A percentile compares a stretch with the other conserved stretches of the same genome.
Conservation (phyloP, 2,329 filamentous ascomycete species). For the Juglanconis sp. region DNA sequence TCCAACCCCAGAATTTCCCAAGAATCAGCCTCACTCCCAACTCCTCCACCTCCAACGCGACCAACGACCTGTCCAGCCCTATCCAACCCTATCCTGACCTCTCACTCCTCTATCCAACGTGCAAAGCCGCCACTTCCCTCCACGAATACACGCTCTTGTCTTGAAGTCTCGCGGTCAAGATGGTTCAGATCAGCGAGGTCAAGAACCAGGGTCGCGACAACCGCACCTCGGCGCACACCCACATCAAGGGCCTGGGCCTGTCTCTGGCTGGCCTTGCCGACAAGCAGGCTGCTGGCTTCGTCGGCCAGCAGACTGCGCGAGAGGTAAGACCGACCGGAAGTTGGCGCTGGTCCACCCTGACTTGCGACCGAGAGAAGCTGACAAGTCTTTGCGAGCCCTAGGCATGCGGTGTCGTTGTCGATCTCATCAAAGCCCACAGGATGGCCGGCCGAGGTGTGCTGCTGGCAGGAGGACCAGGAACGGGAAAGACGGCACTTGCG, state of each 20-base stretch:
- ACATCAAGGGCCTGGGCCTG: conserved; percentile 93
- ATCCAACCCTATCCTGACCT: background rate
- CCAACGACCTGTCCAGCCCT: conserved; percentile 3
- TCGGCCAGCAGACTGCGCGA: conserved; percentile 82
- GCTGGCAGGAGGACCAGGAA: conserved; percentile 90
- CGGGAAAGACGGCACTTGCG: conserved; percentile 94
- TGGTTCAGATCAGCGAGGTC: conserved; percentile 91
- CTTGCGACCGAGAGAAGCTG: background rate
- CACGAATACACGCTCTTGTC: background rate
- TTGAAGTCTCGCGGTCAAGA: conserved; percentile 39
- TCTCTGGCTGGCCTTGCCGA: conserved; percentile 84
- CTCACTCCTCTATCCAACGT: background rate
- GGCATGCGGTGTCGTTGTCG: conserved; percentile 94
- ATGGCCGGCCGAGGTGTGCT: conserved; percentile 95
- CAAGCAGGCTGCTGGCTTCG: conserved; percentile 75
- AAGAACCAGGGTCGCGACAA: conserved; percentile 94
- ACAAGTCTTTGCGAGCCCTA: conserved; percentile 32
- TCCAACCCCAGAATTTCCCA: conserved; percentile 4
- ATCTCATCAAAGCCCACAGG: conserved; percentile 92
- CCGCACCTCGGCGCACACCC: conserved; percentile 92
- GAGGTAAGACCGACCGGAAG: conserved; percentile 58
- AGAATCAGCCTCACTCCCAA: conserved; percentile 10
- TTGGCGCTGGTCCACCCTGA: background rate
- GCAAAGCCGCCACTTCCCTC: no score
- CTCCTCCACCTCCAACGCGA: conserved; percentile 12